Base-by-base conservation (phyloP, 1,284 basidiomycete genomes). In the Porodaedalea pini region DNA sequence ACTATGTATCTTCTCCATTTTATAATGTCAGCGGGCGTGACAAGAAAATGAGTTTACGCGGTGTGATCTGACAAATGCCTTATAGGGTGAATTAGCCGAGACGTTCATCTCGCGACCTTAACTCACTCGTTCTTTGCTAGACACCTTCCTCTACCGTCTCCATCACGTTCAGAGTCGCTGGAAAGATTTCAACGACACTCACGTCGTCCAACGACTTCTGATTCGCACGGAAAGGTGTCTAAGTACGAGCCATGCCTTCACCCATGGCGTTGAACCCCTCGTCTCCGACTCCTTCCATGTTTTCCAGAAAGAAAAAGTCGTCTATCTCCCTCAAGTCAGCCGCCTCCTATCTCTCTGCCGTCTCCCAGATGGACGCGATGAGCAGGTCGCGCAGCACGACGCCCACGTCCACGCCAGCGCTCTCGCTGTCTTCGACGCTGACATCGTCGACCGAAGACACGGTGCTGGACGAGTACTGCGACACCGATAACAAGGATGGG, bases 261-360 rank as follows among this genome's bases (percentile, higher is more conserved):
- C 78, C 79, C 48, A 79, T 83, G 52, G 77, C 80, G 2, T 64
- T 78, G 53, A 71, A 71, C 54, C 68, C 73, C 45, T 66, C 75
- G n/a, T 74, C 76, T 34, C 78, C 75, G 36, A 70, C 71, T 0
- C 67, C 71, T 34, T 86, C 84, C 19, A 82, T 86, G 29, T 87
- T 88, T 74, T 78, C 75, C 67, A 86, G 77, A 68, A 79, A 86
- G 66, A 78, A 78, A 60, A 78, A 80, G 4, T 66, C 74, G 6
- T 73, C 78, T 15, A 61, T 71, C 1, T 69, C 78, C 63, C 76
- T 82, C 72, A 65, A 81, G 21, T 81, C 83, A 4, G 87, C 87
- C 17, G 80, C 84, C 10, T 85, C 84, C 27, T 89, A 89, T 69
- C 78, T 89, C 29, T 83, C 55, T 13, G 59, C 56, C 32, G 51